Evolutionary conservation across 257 asterid species (phyloP).

Genomic region (Primulina huaijiensis): DNA sequence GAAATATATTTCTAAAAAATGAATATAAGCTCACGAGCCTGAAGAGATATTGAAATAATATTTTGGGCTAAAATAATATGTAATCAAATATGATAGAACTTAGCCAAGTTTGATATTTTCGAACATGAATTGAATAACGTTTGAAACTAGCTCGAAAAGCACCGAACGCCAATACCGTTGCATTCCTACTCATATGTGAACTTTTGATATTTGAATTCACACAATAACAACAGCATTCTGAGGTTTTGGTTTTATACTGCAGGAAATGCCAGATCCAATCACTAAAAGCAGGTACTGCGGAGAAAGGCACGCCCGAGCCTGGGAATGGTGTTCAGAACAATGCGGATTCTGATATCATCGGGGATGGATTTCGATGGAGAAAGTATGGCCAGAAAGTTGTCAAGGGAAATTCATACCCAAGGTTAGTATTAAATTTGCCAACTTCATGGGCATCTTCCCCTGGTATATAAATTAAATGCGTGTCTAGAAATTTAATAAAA

Average conservation of each 20-base stretch:
- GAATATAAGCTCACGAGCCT: not conserved
- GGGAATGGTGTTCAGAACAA: conserved; percentile 34
- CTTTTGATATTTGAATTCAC: not conserved
- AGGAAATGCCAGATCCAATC: conserved; percentile 46
- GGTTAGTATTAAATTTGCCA: conserved; percentile 40
- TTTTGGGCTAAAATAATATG: not conserved
- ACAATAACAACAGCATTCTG: not conserved
- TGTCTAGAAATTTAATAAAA: not conserved
- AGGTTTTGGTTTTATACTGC: conserved; percentile 9
- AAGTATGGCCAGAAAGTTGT: conserved; percentile 90
- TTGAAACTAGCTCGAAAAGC: not conserved
- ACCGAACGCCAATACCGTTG: not conserved
- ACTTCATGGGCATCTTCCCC: not conserved
- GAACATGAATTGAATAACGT: too few relatives aligned
- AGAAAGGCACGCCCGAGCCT: conserved; percentile 36
- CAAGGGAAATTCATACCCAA: conserved; percentile 71
- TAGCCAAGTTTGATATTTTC: not conserved
- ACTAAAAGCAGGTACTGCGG: conserved; percentile 31
- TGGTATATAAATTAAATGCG: not conserved
- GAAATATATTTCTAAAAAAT: too few relatives aligned
- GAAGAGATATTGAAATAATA: not conserved
- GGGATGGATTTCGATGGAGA: conserved; percentile 90
- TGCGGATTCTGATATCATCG: conserved; percentile 36
- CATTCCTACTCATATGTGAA: not conserved
- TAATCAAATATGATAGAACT: not conserved